Base-by-base conservation (phyloP, 352 stramenopile species). In the Phytopythium boreale region DNA sequence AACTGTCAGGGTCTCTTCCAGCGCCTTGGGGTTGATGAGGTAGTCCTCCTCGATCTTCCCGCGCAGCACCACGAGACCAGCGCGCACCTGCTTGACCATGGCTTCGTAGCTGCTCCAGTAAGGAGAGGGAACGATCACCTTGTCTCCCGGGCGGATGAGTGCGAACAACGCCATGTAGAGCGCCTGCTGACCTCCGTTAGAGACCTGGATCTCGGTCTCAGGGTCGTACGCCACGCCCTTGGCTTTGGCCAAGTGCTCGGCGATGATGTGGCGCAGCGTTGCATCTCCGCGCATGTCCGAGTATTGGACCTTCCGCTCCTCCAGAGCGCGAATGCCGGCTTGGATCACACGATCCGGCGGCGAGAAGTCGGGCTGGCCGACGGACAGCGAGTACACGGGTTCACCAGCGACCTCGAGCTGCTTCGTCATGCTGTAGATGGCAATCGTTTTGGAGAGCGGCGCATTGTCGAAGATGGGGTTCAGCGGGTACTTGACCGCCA, bases 31-130 rank as follows among this genome's bases (percentile, higher is more conserved):
- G 59, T 95, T 92, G 53, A 99, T 84, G 56, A 98, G 70, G 69
- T 97, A 99, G 57, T 92, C 83, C 62, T 98, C 88, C 49, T 96
- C 80, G 17, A 93, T 74, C 39, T 68, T 90, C 6, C 93, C 98
- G 61, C 90, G 87, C 19, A 99, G 71, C 63, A 97, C 84, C 7
- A 98, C 79, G 0, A 96, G 82, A 37, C 83, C 83, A 2, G 89
- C 95, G 36, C 88, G 89, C 2, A 91, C 89, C 34, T 98, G 80
- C 46, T 87, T 81, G 31, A 93, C 85, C 63, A 99, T 98, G 73
- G 97, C 94, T 10, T 96, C 93, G 80, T 99, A 99, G 34, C 79
- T 98, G 9, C 97, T 93, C 96, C 96, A 99, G 80, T 98, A 99
- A 11, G 97, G 97, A 22, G 95, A 92, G n/a, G 97, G 97, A 56